Evolutionary conservation across 257 asterid genomes (phyloP).

Genomic region (Fraxinus americana): DNA sequence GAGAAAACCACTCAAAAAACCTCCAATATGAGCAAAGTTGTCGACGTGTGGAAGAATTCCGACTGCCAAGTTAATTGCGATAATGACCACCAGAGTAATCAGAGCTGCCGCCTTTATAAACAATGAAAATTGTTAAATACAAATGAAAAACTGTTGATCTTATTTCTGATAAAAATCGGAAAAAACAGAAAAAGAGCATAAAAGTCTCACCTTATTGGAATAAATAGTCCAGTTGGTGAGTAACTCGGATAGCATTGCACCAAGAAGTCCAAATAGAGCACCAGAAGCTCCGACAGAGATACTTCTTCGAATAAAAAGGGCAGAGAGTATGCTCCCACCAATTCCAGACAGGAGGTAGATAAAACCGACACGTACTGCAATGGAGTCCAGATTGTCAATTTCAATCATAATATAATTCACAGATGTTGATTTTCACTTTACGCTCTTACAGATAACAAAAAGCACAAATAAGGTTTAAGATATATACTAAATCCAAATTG

Average conservation of each 20-base stretch:
- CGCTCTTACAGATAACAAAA: not conserved
- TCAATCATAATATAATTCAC: not conserved
- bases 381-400: conserved; percentile 8
- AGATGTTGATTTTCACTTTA: not conserved
- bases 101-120: conserved; percentile 73
- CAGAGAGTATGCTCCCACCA: conserved; percentile 85
- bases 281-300: conserved; percentile 99
- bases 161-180: not conserved
- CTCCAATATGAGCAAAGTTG: conserved; percentile 91
- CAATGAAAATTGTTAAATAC: not conserved
- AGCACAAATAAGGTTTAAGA: conserved; percentile 1
- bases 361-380: conserved; percentile 77
- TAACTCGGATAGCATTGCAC: conserved; percentile 93
- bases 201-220: conserved; percentile 68
- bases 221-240: conserved; percentile 96
- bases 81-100: conserved; percentile 71
- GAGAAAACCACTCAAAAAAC: conserved; percentile 75
- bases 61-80: conserved; percentile 67
- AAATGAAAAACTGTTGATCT: not conserved
- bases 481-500: conserved; percentile 84
- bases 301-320: conserved; percentile 72
- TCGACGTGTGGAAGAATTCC: conserved; percentile 90
- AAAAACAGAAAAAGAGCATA: not conserved
- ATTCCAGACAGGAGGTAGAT: conserved; percentile 80
- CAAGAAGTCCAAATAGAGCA: conserved; percentile 96